Percentiles rank a stretch among this genome's conserved stretches.
phyloP scores from a whole-genome alignment of 2,329 filamentous ascomycete genomes.

The Cadophora sp. region DNA sequence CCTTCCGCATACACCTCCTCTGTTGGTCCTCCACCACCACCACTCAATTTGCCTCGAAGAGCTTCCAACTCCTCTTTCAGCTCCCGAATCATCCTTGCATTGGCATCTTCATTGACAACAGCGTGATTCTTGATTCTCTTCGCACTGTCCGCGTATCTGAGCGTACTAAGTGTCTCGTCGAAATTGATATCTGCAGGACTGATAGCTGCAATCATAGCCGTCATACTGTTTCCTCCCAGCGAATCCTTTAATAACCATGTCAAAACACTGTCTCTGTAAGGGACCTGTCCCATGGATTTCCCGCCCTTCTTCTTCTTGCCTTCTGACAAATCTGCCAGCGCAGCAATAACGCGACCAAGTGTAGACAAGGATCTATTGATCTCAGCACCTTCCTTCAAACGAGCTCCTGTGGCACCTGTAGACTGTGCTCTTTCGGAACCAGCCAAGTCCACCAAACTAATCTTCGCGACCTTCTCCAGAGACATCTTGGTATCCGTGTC shows the following conservation, averaged over 20 bases:
- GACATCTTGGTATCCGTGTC: constrained; percentile 96
- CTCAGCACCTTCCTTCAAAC: constrained; percentile 96
- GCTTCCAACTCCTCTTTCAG: constrained; percentile 92
- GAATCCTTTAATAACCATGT: constrained; percentile 98
- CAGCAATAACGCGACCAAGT: constrained; percentile 94
- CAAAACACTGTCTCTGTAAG: constrained; percentile 94
- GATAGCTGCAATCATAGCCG: constrained; percentile 99
- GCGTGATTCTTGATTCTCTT: constrained; percentile 99
- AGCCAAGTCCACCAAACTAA: constrained; percentile 95
- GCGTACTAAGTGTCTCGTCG: constrained; percentile 93
- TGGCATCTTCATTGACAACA: constrained; percentile 98
- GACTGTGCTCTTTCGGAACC: constrained; percentile 98
- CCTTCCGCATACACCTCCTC: constrained; percentile 91
- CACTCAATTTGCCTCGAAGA: constrained; percentile 83
- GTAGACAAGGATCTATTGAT: constrained; percentile 98
- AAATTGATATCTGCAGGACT: constrained; percentile 99
- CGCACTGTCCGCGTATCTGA: constrained; percentile 95
- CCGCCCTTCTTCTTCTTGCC: constrained; percentile 82
- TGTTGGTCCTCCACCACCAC: constrained; percentile 60
- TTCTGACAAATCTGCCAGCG: constrained; percentile 87
- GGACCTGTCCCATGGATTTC: constrained; percentile 74
- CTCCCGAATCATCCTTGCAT: constrained; percentile 98
- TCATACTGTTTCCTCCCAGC: constrained; percentile 97
- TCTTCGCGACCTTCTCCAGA: constrained; percentile 96
- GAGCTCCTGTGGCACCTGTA: constrained; percentile 92